Evolutionary conservation across 331 rosid genomes (phyloP).

Genomic region (Malus hybrid): DNA sequence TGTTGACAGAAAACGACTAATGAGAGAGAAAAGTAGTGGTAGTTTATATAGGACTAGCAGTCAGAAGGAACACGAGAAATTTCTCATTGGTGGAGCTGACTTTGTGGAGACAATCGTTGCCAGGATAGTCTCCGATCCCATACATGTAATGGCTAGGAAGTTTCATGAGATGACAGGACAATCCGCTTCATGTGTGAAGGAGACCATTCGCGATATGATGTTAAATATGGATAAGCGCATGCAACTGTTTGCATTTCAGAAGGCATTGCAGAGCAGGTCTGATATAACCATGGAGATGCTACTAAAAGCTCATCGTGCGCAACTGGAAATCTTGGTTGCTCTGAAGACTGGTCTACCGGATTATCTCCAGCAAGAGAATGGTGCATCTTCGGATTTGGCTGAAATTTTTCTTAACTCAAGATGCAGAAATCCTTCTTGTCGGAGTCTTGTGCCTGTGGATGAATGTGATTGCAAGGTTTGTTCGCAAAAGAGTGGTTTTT

Average conservation of each 20-base stretch:
- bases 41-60: constrained; percentile 63
- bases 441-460: constrained; percentile 73
- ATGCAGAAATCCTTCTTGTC: constrained; percentile 70
- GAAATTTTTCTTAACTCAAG: constrained; percentile 72
- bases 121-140: too few species aligned
- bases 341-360: constrained; percentile 65
- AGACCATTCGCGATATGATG: constrained; percentile 60
- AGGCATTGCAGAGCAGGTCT: constrained; percentile 63
- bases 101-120: too few species aligned
- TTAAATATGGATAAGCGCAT: constrained; percentile 56
- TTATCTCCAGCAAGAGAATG: constrained; percentile 46
- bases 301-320: constrained; percentile 62
- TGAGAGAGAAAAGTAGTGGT: constrained; percentile 57
- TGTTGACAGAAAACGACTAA: constrained; percentile 59
- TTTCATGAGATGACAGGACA: constrained; percentile 75
- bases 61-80: constrained; percentile 56
- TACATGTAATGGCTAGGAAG: constrained; percentile 60
- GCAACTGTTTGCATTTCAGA: constrained; percentile 52
- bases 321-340: constrained; percentile 81
- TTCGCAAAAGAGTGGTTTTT: constrained; percentile 76
- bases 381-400: constrained; percentile 56
- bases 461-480: constrained; percentile 99
- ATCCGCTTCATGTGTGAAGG: constrained; percentile 47
- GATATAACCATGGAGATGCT: constrained; percentile 68
- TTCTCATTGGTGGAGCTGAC: too few species aligned